A percentile compares a stretch with the other conserved stretches of the same genome.
Evolutionary conservation across 2,329 filamentous ascomycete species (phyloP).

Genomic region (Ilyonectria robusta): DNA sequence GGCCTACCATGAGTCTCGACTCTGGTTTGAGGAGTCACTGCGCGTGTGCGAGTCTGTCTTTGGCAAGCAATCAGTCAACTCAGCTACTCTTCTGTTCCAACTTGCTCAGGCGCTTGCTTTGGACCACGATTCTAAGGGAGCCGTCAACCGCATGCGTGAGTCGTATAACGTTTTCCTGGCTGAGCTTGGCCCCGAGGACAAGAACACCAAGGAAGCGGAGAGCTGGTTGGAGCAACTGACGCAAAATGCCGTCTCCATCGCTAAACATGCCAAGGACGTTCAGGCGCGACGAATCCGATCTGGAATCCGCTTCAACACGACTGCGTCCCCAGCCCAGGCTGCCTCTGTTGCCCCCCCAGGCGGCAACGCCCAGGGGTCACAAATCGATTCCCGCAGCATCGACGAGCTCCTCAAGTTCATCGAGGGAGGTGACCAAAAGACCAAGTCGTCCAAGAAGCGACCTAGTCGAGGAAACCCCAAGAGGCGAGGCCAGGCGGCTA

Average conservation of each 20-base stretch:
- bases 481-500: slow-evolving; percentile 58
- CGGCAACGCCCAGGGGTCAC: slow-evolving; percentile 47
- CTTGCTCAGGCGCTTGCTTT: slow-evolving; percentile 94
- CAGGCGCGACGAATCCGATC: slow-evolving; percentile 81
- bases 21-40: slow-evolving; percentile 97
- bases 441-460: slow-evolving; percentile 69
- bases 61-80: slow-evolving; percentile 91
- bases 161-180: slow-evolving; percentile 95
- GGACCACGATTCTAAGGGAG: slow-evolving; percentile 94
- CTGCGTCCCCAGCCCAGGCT: slow-evolving; percentile 45
- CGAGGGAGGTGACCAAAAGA: slow-evolving; percentile 77
- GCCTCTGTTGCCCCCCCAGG: slow-evolving; percentile 51
- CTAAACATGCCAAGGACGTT: slow-evolving; percentile 91
- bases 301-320: slow-evolving; percentile 74
- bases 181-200: slow-evolving; percentile 89
- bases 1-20: slow-evolving; percentile 91
- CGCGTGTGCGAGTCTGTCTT: slow-evolving; percentile 91
- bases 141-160: slow-evolving; percentile 94
- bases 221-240: slow-evolving; percentile 97
- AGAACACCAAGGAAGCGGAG: slow-evolving; percentile 98
- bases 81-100: slow-evolving; percentile 96
- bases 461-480: slow-evolving; percentile 69
- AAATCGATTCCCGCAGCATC: slow-evolving; percentile 84
- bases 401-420: slow-evolving; percentile 96
- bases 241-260: slow-evolving; percentile 93